These are phyloP conservation scores for Tolypocladium nubicola DNA, from an alignment of 2,329 filamentous ascomycete genomes.

Conservation along the genomic window DNA sequence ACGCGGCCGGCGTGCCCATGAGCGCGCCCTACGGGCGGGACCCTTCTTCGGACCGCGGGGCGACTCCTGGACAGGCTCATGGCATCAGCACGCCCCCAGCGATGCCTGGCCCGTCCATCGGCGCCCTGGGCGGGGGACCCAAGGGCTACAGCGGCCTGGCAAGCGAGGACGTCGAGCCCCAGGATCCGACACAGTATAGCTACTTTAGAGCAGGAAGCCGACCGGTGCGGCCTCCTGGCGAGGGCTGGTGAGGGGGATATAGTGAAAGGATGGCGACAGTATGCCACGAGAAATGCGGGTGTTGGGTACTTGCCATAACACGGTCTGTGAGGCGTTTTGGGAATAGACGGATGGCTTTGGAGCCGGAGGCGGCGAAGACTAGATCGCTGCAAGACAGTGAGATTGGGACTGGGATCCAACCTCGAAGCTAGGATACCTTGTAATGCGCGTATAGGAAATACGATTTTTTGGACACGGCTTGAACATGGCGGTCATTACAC, in stretches of 20 bases:
- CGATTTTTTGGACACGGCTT: neutral
- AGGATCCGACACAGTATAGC: slow-evolving; percentile 39
- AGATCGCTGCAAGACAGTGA: neutral
- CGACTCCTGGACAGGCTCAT: slow-evolving; percentile 9
- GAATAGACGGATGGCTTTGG: slow-evolving; percentile 4
- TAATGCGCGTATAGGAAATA: neutral
- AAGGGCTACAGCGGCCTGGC: slow-evolving; percentile 49
- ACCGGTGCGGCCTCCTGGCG: slow-evolving; percentile 20
- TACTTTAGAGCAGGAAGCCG: slow-evolving; percentile 38
- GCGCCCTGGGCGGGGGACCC: slow-evolving; percentile 46
- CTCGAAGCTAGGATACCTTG: neutral
- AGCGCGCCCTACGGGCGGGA: slow-evolving; percentile 16
- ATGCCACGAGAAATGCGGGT: neutral
- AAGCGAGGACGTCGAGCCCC: slow-evolving; percentile 28
- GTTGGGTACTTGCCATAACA: neutral
- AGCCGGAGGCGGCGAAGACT: neutral
- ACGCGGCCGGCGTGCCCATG: slow-evolving; percentile 42
- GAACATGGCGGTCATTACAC: neutral
- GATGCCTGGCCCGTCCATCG: slow-evolving; percentile 30
- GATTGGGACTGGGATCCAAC: neutral
- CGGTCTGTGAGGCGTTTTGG: slow-evolving; percentile 8
- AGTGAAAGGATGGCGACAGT: neutral
- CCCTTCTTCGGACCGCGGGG: slow-evolving; percentile 12
- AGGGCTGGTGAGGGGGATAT: slow-evolving; percentile 23
- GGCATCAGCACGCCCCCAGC: slow-evolving; percentile 6